A percentile compares a stretch with the other conserved stretches of the same genome.
These are phyloP conservation scores for Trypanosomatidae sp. DNA, from an alignment of 208 protist genomes.

Conservation along the genomic window DNA sequence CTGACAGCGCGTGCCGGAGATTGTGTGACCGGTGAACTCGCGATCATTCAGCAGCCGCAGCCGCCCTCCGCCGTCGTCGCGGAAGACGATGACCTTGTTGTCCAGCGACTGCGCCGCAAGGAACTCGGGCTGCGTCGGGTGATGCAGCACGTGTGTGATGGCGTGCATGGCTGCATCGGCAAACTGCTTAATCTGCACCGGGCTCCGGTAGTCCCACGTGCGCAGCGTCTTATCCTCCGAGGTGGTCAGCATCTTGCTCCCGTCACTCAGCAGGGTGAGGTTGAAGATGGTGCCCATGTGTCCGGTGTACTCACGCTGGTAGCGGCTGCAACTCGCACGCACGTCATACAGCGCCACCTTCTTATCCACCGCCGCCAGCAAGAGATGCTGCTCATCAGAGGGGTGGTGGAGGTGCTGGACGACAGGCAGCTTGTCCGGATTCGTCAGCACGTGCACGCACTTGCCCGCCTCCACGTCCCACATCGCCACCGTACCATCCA, in stretches of 20 bases:
- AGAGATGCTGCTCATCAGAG: conserved; percentile 38
- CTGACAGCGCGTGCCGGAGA: conserved; percentile 94
- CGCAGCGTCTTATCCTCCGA: conserved; percentile 96
- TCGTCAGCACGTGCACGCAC: conserved; percentile 67
- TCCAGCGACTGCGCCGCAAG: conserved; percentile 94
- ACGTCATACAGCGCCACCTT: conserved; percentile 90
- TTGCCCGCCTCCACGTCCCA: conserved; percentile 96
- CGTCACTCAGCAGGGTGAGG: conserved; percentile 94
- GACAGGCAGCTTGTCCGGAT: conserved; percentile 53
- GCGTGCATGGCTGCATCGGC: conserved; percentile 95
- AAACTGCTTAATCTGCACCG: conserved; percentile 97
- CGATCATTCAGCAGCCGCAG: conserved; percentile 87
- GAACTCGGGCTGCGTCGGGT: conserved; percentile 90
- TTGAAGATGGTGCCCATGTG: conserved; percentile 97
- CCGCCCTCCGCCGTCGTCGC: conserved; percentile 68
- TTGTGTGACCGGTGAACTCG: conserved; percentile 92
- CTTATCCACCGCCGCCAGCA: conserved; percentile 63
- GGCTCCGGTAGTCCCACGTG: conserved; percentile 97
- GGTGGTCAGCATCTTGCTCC: conserved; percentile 92
- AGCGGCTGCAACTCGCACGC: conserved; percentile 46
- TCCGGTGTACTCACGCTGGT: conserved; percentile 94
- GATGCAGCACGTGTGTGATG: conserved; percentile 82
- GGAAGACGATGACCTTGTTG: conserved; percentile 95
- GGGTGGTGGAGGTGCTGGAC: conserved; percentile 81
- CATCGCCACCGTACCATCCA: conserved; percentile 82